Percentiles rank a stretch among this genome's conserved stretches.
These are phyloP conservation scores for Ogataea degrootiae DNA, from an alignment of 805 yeast species.

Conservation along the genomic window DNA sequence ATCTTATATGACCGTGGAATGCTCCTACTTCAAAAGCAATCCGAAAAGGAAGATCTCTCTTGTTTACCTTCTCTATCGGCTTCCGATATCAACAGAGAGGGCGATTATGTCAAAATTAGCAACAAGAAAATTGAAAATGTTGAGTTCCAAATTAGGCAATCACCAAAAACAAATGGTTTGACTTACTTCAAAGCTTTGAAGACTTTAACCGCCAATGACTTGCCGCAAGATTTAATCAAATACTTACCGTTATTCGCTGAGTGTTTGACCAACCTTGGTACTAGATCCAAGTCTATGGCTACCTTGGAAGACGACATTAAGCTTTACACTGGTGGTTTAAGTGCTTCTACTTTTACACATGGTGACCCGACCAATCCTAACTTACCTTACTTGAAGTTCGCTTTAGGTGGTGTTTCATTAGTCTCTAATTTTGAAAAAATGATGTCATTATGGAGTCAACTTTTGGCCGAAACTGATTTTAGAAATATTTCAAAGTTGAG, in stretches of 20 bases:
- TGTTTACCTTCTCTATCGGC: constrained; percentile 75
- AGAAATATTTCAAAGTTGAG: constrained; percentile 61
- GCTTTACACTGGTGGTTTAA: constrained; percentile 78
- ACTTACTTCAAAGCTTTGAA: constrained; percentile 71
- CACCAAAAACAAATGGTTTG: constrained; percentile 65
- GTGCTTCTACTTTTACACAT: constrained; percentile 53
- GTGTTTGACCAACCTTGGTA: constrained; percentile 85
- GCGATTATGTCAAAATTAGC: constrained; percentile 36
- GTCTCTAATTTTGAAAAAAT: constrained; percentile 57
- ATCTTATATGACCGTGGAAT: constrained; percentile 57
- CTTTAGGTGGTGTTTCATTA: constrained; percentile 64
- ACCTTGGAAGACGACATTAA: constrained; percentile 83
- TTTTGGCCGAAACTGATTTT: constrained; percentile 68
- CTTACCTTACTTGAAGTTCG: constrained; percentile 48
- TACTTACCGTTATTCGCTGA: constrained; percentile 74
- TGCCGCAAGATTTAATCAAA: constrained; percentile 61
- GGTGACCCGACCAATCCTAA: constrained; percentile 48
- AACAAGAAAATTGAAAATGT: constrained; percentile 16
- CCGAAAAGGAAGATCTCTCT: constrained; percentile 65
- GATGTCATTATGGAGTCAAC: constrained; percentile 61
- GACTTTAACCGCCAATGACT: constrained; percentile 39
- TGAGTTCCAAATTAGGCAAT: constrained; percentile 26
- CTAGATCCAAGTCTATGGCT: constrained; percentile 62
- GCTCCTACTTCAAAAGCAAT: constrained; percentile 57
- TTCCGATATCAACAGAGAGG: constrained; percentile 62